Percentiles rank a stretch among this genome's conserved stretches.
Evolutionary conservation across 2,329 filamentous ascomycete genomes (phyloP).

Genomic region (Ophiostoma tasmaniense): DNA sequence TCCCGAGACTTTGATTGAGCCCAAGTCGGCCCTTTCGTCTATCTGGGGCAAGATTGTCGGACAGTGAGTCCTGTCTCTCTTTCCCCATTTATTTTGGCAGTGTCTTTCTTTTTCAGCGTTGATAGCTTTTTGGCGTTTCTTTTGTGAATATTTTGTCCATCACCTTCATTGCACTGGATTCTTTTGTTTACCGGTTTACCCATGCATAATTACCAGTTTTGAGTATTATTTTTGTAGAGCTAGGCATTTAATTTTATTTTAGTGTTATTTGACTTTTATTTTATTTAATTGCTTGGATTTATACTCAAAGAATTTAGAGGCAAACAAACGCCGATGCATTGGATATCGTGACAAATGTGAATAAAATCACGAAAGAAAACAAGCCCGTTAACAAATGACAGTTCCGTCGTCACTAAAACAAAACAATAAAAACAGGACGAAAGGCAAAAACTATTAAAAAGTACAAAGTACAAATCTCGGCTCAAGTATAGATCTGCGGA

Average conservation of each 20-base stretch:
- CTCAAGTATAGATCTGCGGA: not conserved
- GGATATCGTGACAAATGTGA: not conserved
- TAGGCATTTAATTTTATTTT: not conserved
- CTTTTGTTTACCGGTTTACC: not conserved
- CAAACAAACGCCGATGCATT: not conserved
- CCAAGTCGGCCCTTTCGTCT: slow-evolving; percentile 29
- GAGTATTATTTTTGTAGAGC: not conserved
- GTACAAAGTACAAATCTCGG: not conserved
- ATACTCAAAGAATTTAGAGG: not conserved
- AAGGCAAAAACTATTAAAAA: not conserved
- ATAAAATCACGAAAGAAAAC: not conserved
- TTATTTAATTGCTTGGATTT: not conserved
- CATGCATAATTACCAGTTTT: not conserved
- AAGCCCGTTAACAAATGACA: not conserved
- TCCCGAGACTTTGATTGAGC: slow-evolving; percentile 27
- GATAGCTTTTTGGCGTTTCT: too few relatives aligned
- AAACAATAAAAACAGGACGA: not conserved
- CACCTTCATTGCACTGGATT: too few relatives aligned
- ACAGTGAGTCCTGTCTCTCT: not conserved
- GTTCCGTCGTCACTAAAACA: not conserved
- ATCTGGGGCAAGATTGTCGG: slow-evolving; percentile 38
- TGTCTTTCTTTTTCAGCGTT: not conserved
- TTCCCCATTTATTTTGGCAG: too few relatives aligned
- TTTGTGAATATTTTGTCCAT: too few relatives aligned
- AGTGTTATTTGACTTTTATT: not conserved